Base-by-base conservation (phyloP, 257 asterid genomes). In the Marsdenia floribunda region DNA sequence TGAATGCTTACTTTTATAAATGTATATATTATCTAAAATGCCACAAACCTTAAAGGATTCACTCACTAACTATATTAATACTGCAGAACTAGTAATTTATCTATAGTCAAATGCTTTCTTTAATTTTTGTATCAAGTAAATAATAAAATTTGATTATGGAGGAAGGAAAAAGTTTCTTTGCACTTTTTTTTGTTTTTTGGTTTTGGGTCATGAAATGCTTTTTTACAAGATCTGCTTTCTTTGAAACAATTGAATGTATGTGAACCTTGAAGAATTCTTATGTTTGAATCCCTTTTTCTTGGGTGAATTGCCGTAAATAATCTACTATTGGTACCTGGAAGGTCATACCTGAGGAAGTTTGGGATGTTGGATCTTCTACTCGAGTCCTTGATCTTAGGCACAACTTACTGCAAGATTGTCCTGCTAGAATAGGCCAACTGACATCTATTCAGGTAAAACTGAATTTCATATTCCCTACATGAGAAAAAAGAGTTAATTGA, bases 281-380 rank as follows among this genome's bases (percentile, higher is more conserved):
- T 37, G 49, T 24, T 37, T 35, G 70, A 46, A 29, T 59, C 53
- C 15, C 7, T 22, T 7, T n/a, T n/a, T 65, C 3, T 65, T 38
- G n/a, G 22, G 33, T 65, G 3, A 3, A 37, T 53, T 38, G 40
- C 59, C 67, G 7, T 42, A 40, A 75, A 77, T 68, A 68, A 80
- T 81, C 71, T 50, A 77, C 65, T 72, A 75, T 81, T 82, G 78
- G 80, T 73, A 78, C 71, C 75, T 88, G 83, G 79, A 72, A 93
- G 98, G 75, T 81, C 77, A 84, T 90, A 79, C 97, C 98, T 70
- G 97, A 81, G 53, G 97, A 93, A 78, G 90, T 91, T 74, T 91
- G 92, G 93, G 70, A 76, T 13, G 85, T 88, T 78, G 93, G 90
- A 76, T 47, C 84, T 68, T 81, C 79, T 72, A 86, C 88, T 79